These are phyloP conservation scores for Prosopis cineraria DNA, from an alignment of 306 rosid genomes.

Conservation along the genomic window DNA sequence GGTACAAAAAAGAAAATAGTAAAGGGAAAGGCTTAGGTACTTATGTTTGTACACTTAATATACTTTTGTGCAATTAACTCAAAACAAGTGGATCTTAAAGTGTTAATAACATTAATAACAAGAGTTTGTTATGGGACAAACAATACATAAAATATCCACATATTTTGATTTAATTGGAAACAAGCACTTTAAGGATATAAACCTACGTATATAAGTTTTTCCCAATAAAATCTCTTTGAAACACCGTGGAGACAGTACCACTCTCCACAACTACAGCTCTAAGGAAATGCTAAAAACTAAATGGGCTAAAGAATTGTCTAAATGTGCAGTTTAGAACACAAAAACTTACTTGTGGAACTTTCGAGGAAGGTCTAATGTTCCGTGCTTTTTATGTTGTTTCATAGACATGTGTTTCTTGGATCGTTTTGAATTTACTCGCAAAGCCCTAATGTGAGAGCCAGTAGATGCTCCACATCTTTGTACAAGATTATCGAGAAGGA, in stretches of 20 bases:
- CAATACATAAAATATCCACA: too few species aligned
- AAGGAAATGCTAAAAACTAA: neutral
- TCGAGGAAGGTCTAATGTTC: slow-evolving; percentile 62
- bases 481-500: slow-evolving; percentile 77
- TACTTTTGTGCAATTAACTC: too few species aligned
- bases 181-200: too few species aligned
- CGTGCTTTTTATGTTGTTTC: slow-evolving; percentile 69
- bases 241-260: neutral
- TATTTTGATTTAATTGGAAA: too few species aligned
- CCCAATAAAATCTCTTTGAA: slow-evolving; percentile 1
- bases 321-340: slow-evolving; percentile 17
- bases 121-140: too few species aligned
- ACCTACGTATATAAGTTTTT: too few species aligned
- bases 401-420: slow-evolving; percentile 78
- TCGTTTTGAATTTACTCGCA: slow-evolving; percentile 68
- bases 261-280: neutral
- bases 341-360: slow-evolving; percentile 64
- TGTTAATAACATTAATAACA: too few species aligned
- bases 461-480: slow-evolving; percentile 45
- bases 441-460: slow-evolving; percentile 56
- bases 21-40: too few species aligned
- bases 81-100: too few species aligned
- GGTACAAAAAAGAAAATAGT: slow-evolving; percentile 11
- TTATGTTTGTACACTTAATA: too few species aligned
- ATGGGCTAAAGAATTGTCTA: slow-evolving; percentile 1